Evolutionary conservation across 176 grass and related monocot genomes (phyloP).

Genomic region (Oropetium thomaeum): DNA sequence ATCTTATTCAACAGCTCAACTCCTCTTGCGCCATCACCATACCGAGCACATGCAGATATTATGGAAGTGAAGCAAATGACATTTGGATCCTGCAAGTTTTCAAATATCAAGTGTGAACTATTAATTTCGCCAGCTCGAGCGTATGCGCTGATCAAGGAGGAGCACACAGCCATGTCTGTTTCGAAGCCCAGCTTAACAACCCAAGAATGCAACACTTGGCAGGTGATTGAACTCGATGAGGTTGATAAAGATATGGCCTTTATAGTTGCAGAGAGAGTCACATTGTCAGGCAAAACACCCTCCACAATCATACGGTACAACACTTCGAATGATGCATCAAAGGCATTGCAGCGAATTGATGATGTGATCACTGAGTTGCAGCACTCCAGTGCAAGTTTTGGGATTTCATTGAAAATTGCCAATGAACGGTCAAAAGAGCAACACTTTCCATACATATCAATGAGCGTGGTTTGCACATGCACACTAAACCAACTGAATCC

Average conservation of each 20-base stretch:
- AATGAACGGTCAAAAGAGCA: conserved; percentile 16
- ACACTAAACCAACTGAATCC: conserved; percentile 6
- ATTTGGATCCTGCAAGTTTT: conserved; percentile 34
- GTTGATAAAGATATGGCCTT: conserved; percentile 34
- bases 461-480: conserved; percentile 30
- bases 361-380: conserved; percentile 34
- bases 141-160: conserved; percentile 38
- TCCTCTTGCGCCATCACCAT: conserved; percentile 18
- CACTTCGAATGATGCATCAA: conserved; percentile 6
- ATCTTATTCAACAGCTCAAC: conserved; percentile 23
- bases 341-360: conserved; percentile 19
- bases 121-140: conserved; percentile 9
- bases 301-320: conserved; percentile 24
- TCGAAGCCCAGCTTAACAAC: conserved; percentile 26
- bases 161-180: conserved; percentile 33
- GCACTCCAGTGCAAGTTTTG: conserved; percentile 29
- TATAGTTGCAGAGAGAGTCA: conserved; percentile 31
- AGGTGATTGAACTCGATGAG: conserved; percentile 21
- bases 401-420: conserved; percentile 26
- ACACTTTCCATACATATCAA: conserved; percentile 39
- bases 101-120: conserved; percentile 31
- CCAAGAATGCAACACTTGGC: conserved; percentile 28
- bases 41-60: conserved; percentile 11
- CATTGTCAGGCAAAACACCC: conserved; percentile 31
- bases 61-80: conserved; percentile 33